Percentiles rank a stretch among this genome's conserved stretches.
These are phyloP conservation scores for Xylaria sp. DNA, from an alignment of 2,329 filamentous ascomycete species.

Conservation along the genomic window DNA sequence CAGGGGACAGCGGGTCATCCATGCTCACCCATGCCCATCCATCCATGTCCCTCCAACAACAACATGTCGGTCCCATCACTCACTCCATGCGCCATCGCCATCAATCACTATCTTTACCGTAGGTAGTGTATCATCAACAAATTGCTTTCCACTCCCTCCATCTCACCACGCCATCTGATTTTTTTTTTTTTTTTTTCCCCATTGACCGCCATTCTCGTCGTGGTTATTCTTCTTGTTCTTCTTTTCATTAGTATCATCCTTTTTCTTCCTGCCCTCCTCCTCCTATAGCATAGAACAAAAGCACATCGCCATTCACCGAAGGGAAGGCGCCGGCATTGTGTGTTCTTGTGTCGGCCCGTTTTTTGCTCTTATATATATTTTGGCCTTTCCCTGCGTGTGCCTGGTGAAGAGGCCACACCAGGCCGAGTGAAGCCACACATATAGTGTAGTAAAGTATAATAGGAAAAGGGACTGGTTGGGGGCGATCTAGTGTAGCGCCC, in stretches of 20 bases:
- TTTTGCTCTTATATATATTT: background rate
- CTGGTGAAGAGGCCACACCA: slow-evolving; percentile 7
- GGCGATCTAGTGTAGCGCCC: slow-evolving; percentile 1
- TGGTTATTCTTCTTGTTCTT: background rate
- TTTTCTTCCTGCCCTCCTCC: background rate
- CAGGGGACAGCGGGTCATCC: slow-evolving; percentile 31
- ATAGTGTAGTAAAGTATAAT: slow-evolving; percentile 11
- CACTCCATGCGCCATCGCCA: slow-evolving; percentile 30
- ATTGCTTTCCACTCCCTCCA: slow-evolving; percentile 10
- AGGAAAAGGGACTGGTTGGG: slow-evolving; percentile 7
- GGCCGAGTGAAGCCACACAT: slow-evolving; percentile 7
- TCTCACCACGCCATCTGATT: slow-evolving; percentile 21
- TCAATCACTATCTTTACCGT: slow-evolving; percentile 19
- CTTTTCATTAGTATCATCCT: background rate
- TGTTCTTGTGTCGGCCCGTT: background rate
- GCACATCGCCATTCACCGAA: slow-evolving; percentile 1
- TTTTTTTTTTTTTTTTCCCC: too few species aligned
- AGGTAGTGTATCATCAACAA: slow-evolving; percentile 5
- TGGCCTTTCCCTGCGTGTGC: background rate
- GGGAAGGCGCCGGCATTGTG: slow-evolving; percentile 8
- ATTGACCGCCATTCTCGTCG: slow-evolving; percentile 30
- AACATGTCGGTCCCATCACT: slow-evolving; percentile 27
- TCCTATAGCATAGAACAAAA: slow-evolving; percentile 1
- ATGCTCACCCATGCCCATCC: slow-evolving; percentile 1
- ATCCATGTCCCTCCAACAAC: slow-evolving; percentile 34